A percentile compares a stretch with the other conserved stretches of the same genome.
phyloP scores from a whole-genome alignment of 139 green algal species.

The Chlorella sp. region DNA sequence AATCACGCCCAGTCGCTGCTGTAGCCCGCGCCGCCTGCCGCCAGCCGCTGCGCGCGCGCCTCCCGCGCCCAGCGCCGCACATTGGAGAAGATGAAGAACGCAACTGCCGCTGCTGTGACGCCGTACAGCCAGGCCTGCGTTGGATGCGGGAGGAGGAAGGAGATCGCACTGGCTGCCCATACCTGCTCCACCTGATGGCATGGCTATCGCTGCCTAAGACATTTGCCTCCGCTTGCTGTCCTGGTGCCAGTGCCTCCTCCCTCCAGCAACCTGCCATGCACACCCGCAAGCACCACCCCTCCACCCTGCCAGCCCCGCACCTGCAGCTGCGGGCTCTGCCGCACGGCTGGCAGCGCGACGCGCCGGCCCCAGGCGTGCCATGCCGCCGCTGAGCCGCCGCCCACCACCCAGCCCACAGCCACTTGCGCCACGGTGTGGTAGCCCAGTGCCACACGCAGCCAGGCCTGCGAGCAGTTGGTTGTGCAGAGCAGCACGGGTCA shows the following conservation, averaged over 20 bases:
- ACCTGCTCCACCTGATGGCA: not conserved
- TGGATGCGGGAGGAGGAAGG: not conserved
- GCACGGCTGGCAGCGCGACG: slow-evolving; percentile 3
- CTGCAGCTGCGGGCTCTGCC: not conserved
- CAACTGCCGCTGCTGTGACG: slow-evolving; percentile 6
- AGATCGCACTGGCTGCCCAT: not conserved
- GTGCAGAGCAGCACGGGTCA: not conserved
- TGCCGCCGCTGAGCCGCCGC: slow-evolving; percentile 41
- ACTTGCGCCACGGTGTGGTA: slow-evolving; percentile 81
- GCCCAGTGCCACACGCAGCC: slow-evolving; percentile 71
- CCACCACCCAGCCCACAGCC: slow-evolving; percentile 64
- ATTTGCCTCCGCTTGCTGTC: too few relatives aligned
- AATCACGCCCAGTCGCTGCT: slow-evolving; percentile 1
- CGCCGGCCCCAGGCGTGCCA: slow-evolving; percentile 33
- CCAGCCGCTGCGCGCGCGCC: not conserved
- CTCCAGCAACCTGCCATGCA: too few relatives aligned
- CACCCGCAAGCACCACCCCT: too few relatives aligned
- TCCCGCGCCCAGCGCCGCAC: slow-evolving; percentile 29
- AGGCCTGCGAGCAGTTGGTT: slow-evolving; percentile 52
- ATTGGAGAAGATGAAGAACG: slow-evolving; percentile 37
- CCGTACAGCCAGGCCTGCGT: slow-evolving; percentile 8
- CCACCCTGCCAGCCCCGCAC: too few relatives aligned
- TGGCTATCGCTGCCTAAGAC: not conserved
- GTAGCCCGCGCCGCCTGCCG: not conserved
- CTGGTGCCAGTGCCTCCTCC: too few relatives aligned